A percentile compares a stretch with the other conserved stretches of the same genome.
These are phyloP conservation scores for Scalesia atractyloides DNA, from an alignment of 129 eudicot species.

Conservation along the genomic window DNA sequence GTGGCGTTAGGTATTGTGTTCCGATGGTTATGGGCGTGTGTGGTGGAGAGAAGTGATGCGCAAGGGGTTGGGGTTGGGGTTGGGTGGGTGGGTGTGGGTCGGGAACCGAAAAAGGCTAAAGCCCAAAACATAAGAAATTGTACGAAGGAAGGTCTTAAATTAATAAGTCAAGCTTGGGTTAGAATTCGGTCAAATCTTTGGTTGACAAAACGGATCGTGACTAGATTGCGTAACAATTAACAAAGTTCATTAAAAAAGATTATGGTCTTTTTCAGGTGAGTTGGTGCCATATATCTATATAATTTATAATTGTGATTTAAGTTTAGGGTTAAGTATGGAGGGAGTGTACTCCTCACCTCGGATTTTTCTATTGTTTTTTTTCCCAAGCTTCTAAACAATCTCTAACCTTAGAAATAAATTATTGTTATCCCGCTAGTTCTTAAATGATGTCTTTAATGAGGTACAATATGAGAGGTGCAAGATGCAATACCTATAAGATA, in stretches of 20 bases:
- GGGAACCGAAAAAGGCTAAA: constrained; percentile 26
- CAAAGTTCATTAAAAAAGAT: background rate
- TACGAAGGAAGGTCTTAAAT: background rate
- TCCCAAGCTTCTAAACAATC: no score
- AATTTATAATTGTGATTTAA: no score
- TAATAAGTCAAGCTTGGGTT: constrained; percentile 10
- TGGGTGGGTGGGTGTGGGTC: constrained; percentile 12
- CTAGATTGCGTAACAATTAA: background rate
- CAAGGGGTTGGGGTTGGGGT: constrained; percentile 1
- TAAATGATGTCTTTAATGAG: no score
- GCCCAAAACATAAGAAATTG: constrained; percentile 25
- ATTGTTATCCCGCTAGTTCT: no score
- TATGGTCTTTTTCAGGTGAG: no score
- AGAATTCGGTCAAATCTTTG: constrained; percentile 18
- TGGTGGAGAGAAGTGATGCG: constrained; percentile 24
- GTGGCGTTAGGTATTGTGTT: constrained; percentile 25
- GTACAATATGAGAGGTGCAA: no score
- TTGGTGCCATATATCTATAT: no score
- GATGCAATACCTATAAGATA: no score
- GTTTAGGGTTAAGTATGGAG: no score
- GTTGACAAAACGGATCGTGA: background rate
- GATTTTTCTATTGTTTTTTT: no score
- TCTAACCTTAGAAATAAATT: no score
- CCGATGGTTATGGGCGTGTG: constrained; percentile 25
- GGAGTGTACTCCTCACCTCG: no score